Evolutionary conservation across 805 yeast species (phyloP).

Genomic region (Saccharomycodes ludwigii): DNA sequence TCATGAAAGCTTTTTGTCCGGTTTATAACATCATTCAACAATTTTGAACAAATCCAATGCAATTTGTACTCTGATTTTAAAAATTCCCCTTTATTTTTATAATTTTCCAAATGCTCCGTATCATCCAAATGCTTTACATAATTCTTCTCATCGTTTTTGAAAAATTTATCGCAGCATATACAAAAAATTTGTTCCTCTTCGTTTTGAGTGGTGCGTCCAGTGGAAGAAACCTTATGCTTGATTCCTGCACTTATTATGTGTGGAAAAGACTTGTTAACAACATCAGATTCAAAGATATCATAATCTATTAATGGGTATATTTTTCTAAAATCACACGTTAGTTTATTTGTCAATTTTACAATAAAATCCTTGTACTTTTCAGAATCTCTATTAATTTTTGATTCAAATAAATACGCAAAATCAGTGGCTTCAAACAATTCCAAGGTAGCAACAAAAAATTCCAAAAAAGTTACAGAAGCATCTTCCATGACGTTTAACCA

Average conservation of each 20-base stretch:
- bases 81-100: constrained; percentile 13
- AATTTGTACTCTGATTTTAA: constrained; percentile 29
- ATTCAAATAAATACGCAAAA: constrained; percentile 12
- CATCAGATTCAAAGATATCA: too few species aligned
- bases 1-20: constrained; percentile 51
- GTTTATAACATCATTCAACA: constrained; percentile 29
- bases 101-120: constrained; percentile 56
- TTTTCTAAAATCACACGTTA: constrained; percentile 34
- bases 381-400: constrained; percentile 20
- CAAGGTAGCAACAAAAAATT: constrained; percentile 34
- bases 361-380: constrained; percentile 34
- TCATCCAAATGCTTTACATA: constrained; percentile 60
- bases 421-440: constrained; percentile 26
- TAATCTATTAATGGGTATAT: constrained; percentile 37
- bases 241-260: too few species aligned
- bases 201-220: too few species aligned
- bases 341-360: constrained; percentile 33
- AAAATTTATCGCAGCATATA: constrained; percentile 46
- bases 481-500: constrained; percentile 37
- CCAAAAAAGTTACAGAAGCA: constrained; percentile 31
- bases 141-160: constrained; percentile 53
- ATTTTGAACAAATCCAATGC: constrained; percentile 20
- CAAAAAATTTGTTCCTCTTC: too few species aligned
- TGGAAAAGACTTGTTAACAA: too few species aligned
- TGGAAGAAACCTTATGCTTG: too few species aligned